Evolutionary conservation across 2,329 filamentous ascomycete genomes (phyloP).

Genomic region (Phyllosticta citrichinensis): DNA sequence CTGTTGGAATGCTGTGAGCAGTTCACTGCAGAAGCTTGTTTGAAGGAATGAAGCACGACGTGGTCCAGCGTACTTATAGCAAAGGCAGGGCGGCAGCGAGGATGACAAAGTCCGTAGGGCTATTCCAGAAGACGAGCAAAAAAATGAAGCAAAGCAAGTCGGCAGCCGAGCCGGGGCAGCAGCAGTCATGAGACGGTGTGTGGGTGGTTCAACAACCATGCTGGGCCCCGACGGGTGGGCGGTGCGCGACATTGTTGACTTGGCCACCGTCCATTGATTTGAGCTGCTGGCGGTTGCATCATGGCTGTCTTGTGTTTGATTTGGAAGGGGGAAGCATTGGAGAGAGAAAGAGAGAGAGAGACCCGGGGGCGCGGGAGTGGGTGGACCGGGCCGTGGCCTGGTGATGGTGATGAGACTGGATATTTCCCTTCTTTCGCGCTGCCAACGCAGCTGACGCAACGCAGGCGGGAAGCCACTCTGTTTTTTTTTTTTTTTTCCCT

Average conservation of each 20-base stretch:
- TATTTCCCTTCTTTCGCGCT: neutral
- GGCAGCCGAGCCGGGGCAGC: slow-evolving; percentile 4
- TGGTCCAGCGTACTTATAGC: slow-evolving; percentile 1
- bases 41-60: slow-evolving; percentile 4
- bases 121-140: neutral
- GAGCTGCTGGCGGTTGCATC: slow-evolving; percentile 7
- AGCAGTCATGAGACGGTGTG: slow-evolving; percentile 9
- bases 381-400: slow-evolving; percentile 8
- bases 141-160: neutral
- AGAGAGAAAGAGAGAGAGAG: too few relatives aligned
- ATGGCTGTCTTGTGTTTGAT: slow-evolving; percentile 3
- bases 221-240: neutral
- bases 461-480: neutral
- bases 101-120: neutral
- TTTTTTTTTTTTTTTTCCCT: neutral
- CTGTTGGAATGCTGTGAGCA: neutral
- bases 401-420: neutral
- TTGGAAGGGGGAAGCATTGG: slow-evolving; percentile 6
- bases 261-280: slow-evolving; percentile 9
- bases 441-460: slow-evolving; percentile 9
- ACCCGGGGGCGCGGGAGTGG: slow-evolving; percentile 3
- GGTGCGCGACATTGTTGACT: slow-evolving; percentile 3
- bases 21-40: slow-evolving; percentile 1
- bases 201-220: slow-evolving; percentile 2
- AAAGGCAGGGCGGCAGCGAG: neutral